phyloP scores from a whole-genome alignment of 1,284 basidiomycete genomes.

The Ganoderma resinaceum region DNA sequence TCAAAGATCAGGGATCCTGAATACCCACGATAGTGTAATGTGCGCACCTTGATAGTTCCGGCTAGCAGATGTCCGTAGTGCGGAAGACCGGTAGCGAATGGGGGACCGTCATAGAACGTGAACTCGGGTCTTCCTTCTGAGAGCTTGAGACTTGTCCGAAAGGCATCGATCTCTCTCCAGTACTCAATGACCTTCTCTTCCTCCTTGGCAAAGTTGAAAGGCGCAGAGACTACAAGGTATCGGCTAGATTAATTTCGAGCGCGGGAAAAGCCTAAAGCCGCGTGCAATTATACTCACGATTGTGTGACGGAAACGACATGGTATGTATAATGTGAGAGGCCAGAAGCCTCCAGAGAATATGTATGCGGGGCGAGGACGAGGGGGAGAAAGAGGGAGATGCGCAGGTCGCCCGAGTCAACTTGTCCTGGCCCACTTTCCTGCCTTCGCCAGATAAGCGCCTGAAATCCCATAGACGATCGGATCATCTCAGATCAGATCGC shows the following conservation, averaged over 20 bases:
- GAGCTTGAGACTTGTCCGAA: slow-evolving; percentile 92
- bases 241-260: slow-evolving; percentile 14
- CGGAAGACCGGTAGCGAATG: slow-evolving; percentile 96
- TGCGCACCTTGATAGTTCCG: slow-evolving; percentile 92
- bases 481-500: slow-evolving; percentile 29
- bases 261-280: neutral
- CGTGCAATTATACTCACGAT: slow-evolving; percentile 66
- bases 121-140: slow-evolving; percentile 90
- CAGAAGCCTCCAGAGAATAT: slow-evolving; percentile 6
- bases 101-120: slow-evolving; percentile 98
- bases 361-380: neutral
- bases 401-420: slow-evolving; percentile 23
- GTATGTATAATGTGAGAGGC: neutral
- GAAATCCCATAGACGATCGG: slow-evolving; percentile 16
- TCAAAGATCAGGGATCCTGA: neutral
- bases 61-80: slow-evolving; percentile 94
- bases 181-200: slow-evolving; percentile 93
- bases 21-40: slow-evolving; percentile 3
- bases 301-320: slow-evolving; percentile 78
- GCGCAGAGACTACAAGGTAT: slow-evolving; percentile 60
- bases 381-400: slow-evolving; percentile 7
- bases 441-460: slow-evolving; percentile 26
- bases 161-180: slow-evolving; percentile 98
- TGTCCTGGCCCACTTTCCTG: slow-evolving; percentile 16
- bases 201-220: slow-evolving; percentile 91